Base-by-base conservation (phyloP, 73 alveolate genomes). In the Paramecium pentaurelia region DNA sequence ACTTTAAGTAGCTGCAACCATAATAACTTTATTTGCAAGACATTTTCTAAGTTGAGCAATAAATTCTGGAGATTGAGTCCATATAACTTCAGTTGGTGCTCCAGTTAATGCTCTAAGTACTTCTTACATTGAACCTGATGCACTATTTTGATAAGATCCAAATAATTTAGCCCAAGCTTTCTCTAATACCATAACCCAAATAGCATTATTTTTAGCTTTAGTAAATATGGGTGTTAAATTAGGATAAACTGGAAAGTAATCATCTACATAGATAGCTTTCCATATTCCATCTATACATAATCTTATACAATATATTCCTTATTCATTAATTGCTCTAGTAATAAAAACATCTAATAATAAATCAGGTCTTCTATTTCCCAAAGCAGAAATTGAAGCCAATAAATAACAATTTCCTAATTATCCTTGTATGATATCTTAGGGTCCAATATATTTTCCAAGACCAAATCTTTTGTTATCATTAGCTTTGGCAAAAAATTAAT, bases 141-240 rank as follows among this genome's bases (percentile, higher is more conserved):
- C 92, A 37, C 97, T 95, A 60, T 97, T 96, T 30, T 95, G 97
- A 92, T 98, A 98, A 88, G 95, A 93, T 16, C 99, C 99, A 94
- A 96, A 96, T 12, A 97, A 86, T 95, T 98, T 98, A 6, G 99
- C 99, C 99, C 99, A 97, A 4, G 99, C 99, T 92, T 98, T 98
- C 89, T 98, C 99, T 22, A 98, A 85, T 10, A 98, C 88, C 59
- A 98, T 95, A 5, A 98, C 99, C 99, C 99, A 98, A 37, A 97
- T 89, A 71, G 98, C 99, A 44, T 95, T 95, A 40, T 96, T 98
- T 90, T 96, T 92, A 2, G 98, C 97, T 37, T 95, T 92, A 16
- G 98, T 88, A 93, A 97, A 97, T 60, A 98, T 97, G 42, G 73
- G 93, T 28, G 77, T 86, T 30, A 84, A 68, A 32, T 92, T 64